Evolutionary conservation across 805 yeast species (phyloP).

Genomic region (Aciculoconidium aculeatum): DNA sequence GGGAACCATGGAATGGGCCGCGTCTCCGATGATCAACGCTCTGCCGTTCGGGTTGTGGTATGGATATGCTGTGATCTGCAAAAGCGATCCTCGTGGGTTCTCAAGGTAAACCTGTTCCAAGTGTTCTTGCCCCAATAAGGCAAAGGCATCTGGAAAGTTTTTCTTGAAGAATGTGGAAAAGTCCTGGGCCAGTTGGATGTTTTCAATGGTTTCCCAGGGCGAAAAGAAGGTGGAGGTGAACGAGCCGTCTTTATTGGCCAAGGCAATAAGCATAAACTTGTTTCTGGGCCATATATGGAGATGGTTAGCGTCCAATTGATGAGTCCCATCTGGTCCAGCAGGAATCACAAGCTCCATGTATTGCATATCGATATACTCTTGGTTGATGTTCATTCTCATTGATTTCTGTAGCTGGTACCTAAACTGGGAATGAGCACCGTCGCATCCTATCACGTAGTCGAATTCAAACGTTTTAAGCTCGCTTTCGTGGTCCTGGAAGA

Average conservation of each 20-base stretch:
- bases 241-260: constrained; percentile 79
- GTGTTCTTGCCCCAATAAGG: constrained; percentile 55
- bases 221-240: constrained; percentile 89
- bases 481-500: constrained; percentile 15
- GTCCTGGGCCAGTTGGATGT: constrained; percentile 38
- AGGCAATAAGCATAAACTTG: constrained; percentile 81
- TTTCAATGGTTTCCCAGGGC: constrained; percentile 63
- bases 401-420: constrained; percentile 62
- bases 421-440: constrained; percentile 76
- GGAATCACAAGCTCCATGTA: constrained; percentile 80
- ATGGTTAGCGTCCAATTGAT: constrained; percentile 48
- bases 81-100: constrained; percentile 72
- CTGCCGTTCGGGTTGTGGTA: constrained; percentile 58
- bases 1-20: constrained; percentile 98
- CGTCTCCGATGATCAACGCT: constrained; percentile 78
- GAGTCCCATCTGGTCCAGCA: constrained; percentile 21
- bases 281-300: constrained; percentile 92
- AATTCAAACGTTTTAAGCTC: constrained; percentile 21
- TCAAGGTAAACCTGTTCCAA: constrained; percentile 45
- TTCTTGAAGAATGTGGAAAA: constrained; percentile 48
- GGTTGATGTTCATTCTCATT: constrained; percentile 63
- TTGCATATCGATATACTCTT: constrained; percentile 77
- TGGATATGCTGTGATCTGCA: constrained; percentile 65
- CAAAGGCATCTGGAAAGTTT: constrained; percentile 72
- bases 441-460: constrained; percentile 75